Evolutionary conservation across 2,329 filamentous ascomycete genomes (phyloP), one percentile per base, ranked within the genome.

Genomic region (Neonectria neomacrospora): DNA sequence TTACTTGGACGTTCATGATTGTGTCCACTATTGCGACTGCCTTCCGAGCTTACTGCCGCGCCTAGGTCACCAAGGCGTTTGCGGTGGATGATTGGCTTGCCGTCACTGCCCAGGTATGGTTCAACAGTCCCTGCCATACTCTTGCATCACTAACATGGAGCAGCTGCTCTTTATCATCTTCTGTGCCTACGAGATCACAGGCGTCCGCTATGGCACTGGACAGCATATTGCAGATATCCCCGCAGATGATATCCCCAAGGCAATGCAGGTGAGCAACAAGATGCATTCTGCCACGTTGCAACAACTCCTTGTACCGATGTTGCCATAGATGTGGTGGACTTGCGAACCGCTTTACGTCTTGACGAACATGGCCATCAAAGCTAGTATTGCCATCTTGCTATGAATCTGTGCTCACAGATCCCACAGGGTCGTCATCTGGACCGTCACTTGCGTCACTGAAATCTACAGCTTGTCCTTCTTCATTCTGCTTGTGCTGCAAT

Each of bases 271-370:
- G 64, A 54, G 64, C 51, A n/a, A 11, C 7, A 42, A 10, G n/a
- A 11, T 26, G 7, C 1, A 14, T 7, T 16, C 32, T 23, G 23
- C 3, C 8, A 3, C 2, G 2, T 3, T 3, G 39, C 32, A 34
- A 34, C 10, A 34, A 8, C 10, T 16, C 1, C 20, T 30, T 28
- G 14, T 20, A 11, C 56, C 71, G 32, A 71, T 58, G 1, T 5
- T 16, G 20, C 0, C 0, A 28, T 28, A 77, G 73, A 76, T 73
- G 69, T 77, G 76, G 74, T 82, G 79, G 77, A 76, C 77, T n/a
- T 81, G 80, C 53, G 80, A 81, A 58, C 74, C 78, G 0, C 72
- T 79, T 28, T 82, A 82, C 61, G 76, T 81, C 23, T 58, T 80
- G 34, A 54, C 69, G 10, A 67, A 69, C 48, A 73, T 73, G 71